Conservation (phyloP, 441 rosid species). For the Eutrema salsugineum region DNA sequence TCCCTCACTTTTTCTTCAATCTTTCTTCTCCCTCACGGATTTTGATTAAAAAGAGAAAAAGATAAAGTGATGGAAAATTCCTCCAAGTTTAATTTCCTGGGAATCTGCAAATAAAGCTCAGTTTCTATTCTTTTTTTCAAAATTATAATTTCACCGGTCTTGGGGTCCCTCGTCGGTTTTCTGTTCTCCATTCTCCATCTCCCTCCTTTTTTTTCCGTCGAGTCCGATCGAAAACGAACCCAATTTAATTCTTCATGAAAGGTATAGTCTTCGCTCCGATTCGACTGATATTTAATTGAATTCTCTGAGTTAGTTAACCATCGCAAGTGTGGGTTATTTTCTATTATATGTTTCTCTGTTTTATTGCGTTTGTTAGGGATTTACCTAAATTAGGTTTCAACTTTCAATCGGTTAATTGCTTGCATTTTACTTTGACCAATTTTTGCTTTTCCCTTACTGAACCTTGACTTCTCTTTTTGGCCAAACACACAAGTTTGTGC, state of each 20-base stretch:
- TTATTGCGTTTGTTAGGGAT: conserved; percentile 7
- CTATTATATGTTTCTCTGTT: conserved; percentile 3
- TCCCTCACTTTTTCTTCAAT: background rate
- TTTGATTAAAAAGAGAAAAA: background rate
- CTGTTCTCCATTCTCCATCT: background rate
- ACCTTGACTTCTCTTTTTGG: background rate
- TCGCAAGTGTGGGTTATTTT: background rate
- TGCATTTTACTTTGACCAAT: conserved; percentile 13
- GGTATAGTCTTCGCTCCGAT: conserved; percentile 11
- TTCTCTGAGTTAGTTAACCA: too few relatives aligned
- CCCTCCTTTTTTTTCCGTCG: background rate
- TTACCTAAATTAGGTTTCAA: conserved; percentile 13
- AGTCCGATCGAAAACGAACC: conserved; percentile 8
- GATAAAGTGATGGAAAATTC: background rate
- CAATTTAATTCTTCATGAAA: background rate
- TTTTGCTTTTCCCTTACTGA: background rate
- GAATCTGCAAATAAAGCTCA: conserved; percentile 10
- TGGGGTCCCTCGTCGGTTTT: background rate
- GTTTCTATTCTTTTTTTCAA: background rate
- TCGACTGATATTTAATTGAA: too few relatives aligned
- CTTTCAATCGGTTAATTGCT: background rate
- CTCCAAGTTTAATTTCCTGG: background rate
- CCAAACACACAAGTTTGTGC: background rate
- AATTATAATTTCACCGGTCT: background rate
- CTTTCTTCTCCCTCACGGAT: background rate